phyloP scores from a whole-genome alignment of 2,329 filamentous ascomycete genomes.

The Talaromyces sp. region DNA sequence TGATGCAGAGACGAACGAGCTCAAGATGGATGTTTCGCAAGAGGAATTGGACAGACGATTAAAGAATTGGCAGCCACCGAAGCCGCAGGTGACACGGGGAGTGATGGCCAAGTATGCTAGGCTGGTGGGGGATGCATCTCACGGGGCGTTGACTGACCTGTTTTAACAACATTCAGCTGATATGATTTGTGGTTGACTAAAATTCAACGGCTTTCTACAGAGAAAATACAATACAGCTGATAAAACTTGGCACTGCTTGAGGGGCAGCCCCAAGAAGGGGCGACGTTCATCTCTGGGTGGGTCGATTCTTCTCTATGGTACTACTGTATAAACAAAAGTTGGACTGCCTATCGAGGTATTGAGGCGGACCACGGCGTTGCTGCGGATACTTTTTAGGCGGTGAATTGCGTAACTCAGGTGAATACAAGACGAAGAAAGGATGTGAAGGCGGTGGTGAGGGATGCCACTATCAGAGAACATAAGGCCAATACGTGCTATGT shows the following conservation, averaged over 20 bases:
- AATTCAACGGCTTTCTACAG: background rate
- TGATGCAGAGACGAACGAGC: constrained; percentile 70
- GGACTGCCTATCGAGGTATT: too few species aligned
- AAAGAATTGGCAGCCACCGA: constrained; percentile 67
- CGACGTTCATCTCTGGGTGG: background rate
- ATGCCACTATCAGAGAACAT: too few species aligned
- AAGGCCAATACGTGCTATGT: too few species aligned
- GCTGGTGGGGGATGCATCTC: constrained; percentile 85
- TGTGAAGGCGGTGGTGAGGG: too few species aligned
- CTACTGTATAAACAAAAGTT: too few species aligned
- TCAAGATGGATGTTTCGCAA: constrained; percentile 69
- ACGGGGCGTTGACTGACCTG: constrained; percentile 82
- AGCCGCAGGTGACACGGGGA: constrained; percentile 72
- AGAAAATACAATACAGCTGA: background rate
- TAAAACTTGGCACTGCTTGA: background rate
- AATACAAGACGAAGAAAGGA: too few species aligned
- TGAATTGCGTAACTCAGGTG: too few species aligned
- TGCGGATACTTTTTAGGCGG: too few species aligned
- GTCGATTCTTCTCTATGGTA: too few species aligned
- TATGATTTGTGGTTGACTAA: background rate
- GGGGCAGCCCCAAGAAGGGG: background rate
- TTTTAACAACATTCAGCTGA: constrained; percentile 11
- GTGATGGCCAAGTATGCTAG: constrained; percentile 85
- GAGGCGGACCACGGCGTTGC: too few species aligned
- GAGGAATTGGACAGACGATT: constrained; percentile 66